Evolutionary conservation across 148 eudicot genomes (phyloP).

Genomic region (Cornus florida): DNA sequence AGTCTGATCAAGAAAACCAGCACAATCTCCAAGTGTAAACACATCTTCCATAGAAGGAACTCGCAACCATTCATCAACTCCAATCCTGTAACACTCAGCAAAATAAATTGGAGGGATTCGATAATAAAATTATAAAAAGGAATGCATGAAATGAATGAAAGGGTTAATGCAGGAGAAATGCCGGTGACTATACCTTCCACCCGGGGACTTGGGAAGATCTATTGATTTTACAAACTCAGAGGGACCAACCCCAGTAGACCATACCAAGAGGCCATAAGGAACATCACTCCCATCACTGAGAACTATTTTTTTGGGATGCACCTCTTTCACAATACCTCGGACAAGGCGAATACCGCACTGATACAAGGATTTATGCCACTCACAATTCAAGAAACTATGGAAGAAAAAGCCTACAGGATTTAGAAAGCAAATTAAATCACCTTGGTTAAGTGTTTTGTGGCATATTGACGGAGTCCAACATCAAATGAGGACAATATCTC

Average conservation of each 20-base stretch:
- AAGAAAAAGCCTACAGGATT: background rate
- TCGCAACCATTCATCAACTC: constrained; percentile 78
- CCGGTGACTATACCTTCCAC: constrained; percentile 69
- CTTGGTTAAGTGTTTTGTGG: constrained; percentile 82
- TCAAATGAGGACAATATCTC: constrained; percentile 94
- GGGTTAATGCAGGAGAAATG: background rate
- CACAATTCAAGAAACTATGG: background rate
- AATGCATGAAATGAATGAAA: background rate
- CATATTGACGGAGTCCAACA: constrained; percentile 74
- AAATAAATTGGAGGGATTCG: background rate
- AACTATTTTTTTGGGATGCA: constrained; percentile 56
- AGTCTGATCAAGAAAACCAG: constrained; percentile 77
- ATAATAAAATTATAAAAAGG: background rate
- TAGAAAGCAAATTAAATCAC: constrained; percentile 27
- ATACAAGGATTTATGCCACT: constrained; percentile 4
- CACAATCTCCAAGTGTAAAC: constrained; percentile 86
- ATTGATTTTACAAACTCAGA: constrained; percentile 73
- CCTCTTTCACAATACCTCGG: constrained; percentile 82
- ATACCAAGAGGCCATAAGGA: constrained; percentile 84
- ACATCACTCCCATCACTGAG: constrained; percentile 87
- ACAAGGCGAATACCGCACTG: constrained; percentile 82
- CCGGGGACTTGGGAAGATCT: constrained; percentile 65
- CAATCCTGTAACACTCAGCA: constrained; percentile 43
- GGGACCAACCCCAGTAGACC: constrained; percentile 98
- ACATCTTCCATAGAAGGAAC: constrained; percentile 84